Evolutionary conservation across 2,329 filamentous ascomycete genomes (phyloP).

Genomic region (Kalaharituber pfeilii): DNA sequence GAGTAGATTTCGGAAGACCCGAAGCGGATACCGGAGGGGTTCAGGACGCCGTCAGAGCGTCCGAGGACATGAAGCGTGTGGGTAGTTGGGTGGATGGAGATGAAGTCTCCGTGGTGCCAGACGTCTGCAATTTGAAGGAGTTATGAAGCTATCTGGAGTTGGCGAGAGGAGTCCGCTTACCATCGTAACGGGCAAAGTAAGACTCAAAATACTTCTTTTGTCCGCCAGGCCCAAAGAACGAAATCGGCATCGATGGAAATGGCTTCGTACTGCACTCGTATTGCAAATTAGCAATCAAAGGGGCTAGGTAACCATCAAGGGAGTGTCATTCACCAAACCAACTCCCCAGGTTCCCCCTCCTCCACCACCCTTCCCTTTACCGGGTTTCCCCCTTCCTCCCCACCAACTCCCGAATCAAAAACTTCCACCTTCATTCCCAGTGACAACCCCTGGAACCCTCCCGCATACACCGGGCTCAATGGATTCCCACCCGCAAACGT

Average conservation of each 20-base stretch:
- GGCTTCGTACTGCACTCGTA: too few relatives aligned
- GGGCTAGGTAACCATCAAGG: too few relatives aligned
- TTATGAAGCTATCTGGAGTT: slow-evolving; percentile 51
- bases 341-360: slow-evolving; percentile 76
- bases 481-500: slow-evolving; percentile 77
- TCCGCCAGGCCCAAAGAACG: too few relatives aligned
- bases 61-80: slow-evolving; percentile 81
- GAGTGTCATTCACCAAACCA: slow-evolving; percentile 66
- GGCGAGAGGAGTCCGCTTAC: slow-evolving; percentile 68
- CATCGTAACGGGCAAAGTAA: too few relatives aligned
- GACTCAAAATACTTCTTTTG: too few relatives aligned
- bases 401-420: slow-evolving; percentile 38
- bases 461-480: slow-evolving; percentile 51
- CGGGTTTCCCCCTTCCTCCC: slow-evolving; percentile 28
- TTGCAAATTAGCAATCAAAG: too few relatives aligned
- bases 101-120: slow-evolving; percentile 94
- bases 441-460: slow-evolving; percentile 60
- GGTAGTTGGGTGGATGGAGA: slow-evolving; percentile 51
- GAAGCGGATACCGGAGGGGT: slow-evolving; percentile 79
- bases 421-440: slow-evolving; percentile 75
- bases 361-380: too few relatives aligned
- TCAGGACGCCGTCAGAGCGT: slow-evolving; percentile 78
- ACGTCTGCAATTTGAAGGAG: slow-evolving; percentile 22
- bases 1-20: slow-evolving; percentile 94
- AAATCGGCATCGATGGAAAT: too few relatives aligned